Conservation (phyloP, 1,139 yeast genomes). For the Suhomyces anneliseae region DNA sequence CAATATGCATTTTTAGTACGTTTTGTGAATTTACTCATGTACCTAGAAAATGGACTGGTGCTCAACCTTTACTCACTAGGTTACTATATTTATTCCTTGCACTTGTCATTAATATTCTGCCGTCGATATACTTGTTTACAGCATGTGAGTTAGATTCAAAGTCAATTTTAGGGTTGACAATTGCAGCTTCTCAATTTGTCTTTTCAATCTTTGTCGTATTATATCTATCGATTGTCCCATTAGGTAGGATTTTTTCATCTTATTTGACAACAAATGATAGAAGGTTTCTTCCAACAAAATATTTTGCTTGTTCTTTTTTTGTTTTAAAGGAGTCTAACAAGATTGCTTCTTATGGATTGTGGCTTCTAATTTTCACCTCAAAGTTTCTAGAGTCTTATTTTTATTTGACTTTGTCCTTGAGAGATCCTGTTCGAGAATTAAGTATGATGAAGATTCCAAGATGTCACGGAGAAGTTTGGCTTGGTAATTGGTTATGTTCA, state of each 20-base stretch:
- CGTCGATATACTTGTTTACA: constrained; percentile 35
- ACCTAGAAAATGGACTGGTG: constrained; percentile 58
- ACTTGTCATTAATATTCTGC: constrained; percentile 33
- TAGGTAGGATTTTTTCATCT: constrained; percentile 42
- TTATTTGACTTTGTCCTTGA: constrained; percentile 27
- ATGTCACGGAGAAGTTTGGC: constrained; percentile 47
- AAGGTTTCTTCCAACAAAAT: constrained; percentile 33
- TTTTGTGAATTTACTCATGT: constrained; percentile 48
- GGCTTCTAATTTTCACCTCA: constrained; percentile 53
- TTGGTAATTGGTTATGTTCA: constrained; percentile 41
- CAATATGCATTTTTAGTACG: constrained; percentile 44
- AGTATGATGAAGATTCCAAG: constrained; percentile 37
- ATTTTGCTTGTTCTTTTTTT: constrained; percentile 2
- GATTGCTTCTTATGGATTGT: constrained; percentile 54
- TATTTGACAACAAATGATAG: constrained; percentile 19
- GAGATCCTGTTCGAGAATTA: constrained; percentile 51
- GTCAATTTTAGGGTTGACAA: constrained; percentile 30
- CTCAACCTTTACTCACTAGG: constrained; percentile 43
- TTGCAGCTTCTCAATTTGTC: constrained; percentile 46
- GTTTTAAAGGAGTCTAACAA: constrained; percentile 35
- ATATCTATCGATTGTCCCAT: constrained; percentile 48
- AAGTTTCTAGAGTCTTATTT: constrained; percentile 50
- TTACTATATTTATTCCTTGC: constrained; percentile 29
- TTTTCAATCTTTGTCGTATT: constrained; percentile 42
- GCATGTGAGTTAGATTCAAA: constrained; percentile 25